These are phyloP conservation scores for Nymphaea colorata DNA, from an alignment of 164 flowering plant genomes.

Conservation along the genomic window DNA sequence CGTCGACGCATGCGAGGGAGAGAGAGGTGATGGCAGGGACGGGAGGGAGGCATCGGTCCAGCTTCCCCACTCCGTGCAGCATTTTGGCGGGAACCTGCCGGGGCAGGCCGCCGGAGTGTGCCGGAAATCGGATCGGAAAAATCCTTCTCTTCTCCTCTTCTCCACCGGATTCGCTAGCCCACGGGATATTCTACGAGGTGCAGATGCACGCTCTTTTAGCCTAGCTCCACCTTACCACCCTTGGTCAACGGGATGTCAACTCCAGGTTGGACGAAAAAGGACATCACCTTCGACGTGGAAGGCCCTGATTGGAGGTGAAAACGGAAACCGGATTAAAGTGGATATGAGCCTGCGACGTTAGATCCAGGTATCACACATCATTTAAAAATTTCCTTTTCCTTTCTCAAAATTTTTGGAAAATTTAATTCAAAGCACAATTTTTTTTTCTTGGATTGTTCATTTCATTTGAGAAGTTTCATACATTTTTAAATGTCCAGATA, in stretches of 20 bases:
- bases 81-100: background rate
- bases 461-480: too few relatives aligned
- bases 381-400: too few relatives aligned
- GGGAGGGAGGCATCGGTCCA: constrained; percentile 19
- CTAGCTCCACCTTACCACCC: background rate
- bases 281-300: background rate
- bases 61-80: constrained; percentile 1
- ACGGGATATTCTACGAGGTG: background rate
- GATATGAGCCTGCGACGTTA: background rate
- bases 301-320: background rate
- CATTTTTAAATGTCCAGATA: too few relatives aligned
- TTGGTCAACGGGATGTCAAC: background rate
- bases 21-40: constrained; percentile 20
- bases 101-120: background rate
- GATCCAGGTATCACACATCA: too few relatives aligned
- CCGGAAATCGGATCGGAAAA: background rate
- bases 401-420: too few relatives aligned
- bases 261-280: background rate
- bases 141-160: background rate
- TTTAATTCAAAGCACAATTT: too few relatives aligned
- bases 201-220: background rate
- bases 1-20: constrained; percentile 34
- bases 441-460: too few relatives aligned
- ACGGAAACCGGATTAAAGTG: background rate
- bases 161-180: background rate